Percentiles rank a stretch among this genome's conserved stretches.
phyloP scores from a whole-genome alignment of 2,329 filamentous ascomycete genomes.

The Trichoderma guizhouense region DNA sequence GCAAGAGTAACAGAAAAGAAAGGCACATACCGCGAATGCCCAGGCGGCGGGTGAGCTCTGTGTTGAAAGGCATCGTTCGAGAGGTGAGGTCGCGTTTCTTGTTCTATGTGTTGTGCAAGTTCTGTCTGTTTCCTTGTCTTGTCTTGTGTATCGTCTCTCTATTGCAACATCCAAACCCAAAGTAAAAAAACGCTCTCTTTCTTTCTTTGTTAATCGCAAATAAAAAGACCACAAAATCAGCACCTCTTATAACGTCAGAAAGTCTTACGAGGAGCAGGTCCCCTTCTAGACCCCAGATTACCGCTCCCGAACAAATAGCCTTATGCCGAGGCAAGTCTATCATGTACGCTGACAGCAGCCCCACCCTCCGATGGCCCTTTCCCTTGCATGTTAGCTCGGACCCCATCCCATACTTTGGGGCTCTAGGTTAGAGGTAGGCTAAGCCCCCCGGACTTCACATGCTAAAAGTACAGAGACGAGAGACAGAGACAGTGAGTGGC shows the following conservation, averaged over 20 bases:
- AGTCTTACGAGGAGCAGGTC: not conserved
- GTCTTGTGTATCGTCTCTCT: not conserved
- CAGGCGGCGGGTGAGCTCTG: slow-evolving; percentile 55
- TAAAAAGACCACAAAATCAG: not conserved
- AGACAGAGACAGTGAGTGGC: not conserved
- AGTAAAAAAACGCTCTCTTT: not conserved
- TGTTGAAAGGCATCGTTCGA: slow-evolving; percentile 54
- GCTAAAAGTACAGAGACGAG: not conserved
- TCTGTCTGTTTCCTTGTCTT: not conserved
- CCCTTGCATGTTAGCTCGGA: not conserved
- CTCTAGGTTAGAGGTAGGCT: not conserved
- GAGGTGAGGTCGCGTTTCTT: not conserved
- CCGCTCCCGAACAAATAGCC: not conserved
- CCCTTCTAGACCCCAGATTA: not conserved
- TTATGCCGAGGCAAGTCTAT: not conserved
- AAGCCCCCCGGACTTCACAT: not conserved
- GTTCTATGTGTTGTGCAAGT: not conserved
- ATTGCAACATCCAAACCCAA: not conserved
- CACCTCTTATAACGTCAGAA: not conserved
- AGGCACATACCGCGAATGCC: slow-evolving; percentile 47
- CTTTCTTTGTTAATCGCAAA: not conserved
- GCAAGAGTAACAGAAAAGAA: not conserved
- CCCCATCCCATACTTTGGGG: not conserved
- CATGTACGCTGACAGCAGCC: not conserved
- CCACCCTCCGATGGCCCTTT: not conserved